Evolutionary conservation across 1,284 basidiomycete species (phyloP), one percentile per base, ranked within the genome.

Genomic region (Pseudozyma thailandica): DNA sequence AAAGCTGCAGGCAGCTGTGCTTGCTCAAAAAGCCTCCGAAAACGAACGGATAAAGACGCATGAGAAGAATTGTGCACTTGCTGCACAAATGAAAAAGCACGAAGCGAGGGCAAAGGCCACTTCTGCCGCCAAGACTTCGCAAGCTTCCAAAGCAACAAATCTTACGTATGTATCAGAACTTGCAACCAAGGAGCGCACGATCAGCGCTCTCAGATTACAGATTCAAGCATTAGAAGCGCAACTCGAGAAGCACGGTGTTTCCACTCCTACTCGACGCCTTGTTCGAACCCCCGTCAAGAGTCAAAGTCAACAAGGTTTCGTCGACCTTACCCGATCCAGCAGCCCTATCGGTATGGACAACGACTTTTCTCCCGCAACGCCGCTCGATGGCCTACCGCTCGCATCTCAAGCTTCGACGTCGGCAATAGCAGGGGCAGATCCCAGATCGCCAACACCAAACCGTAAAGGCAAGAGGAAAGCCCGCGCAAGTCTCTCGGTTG

Each of bases 291-390:
- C 1, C 30, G 44, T 42, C 20, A 44, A 41, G 1, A 26, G 21
- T 20, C 18, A 6, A 13, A 4, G n/a, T n/a, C 16, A 33, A 2
- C 26, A 21, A 0, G 5, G 6, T 4, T 42, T 43, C 7, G 37
- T 57, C 30, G 55, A 63, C 13, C 16, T 54, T 16, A 51, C 51
- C 7, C 48, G 56, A 18, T 59, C 51, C 2, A 63, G 64, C 58
- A 59, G 54, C 21, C 51, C 51, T 2, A 13, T 37, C 16, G 18
- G 28, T 27, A 28, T 23, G 23, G 42, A 44, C 10, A 16, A 38
- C 13, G n/a, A 31, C 15, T n/a, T 38, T 5, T 46, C 21, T 4
- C 52, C 46, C 7, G 38, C 20, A 2, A 55, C 68, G 3, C 51
- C 57, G 9, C 26, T 41, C 9, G 58, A 60, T 21, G 43, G 46